Evolutionary conservation across 108 stramenopile genomes (phyloP), one percentile per base, ranked within the genome.

Genomic region (Seminavis robusta): DNA sequence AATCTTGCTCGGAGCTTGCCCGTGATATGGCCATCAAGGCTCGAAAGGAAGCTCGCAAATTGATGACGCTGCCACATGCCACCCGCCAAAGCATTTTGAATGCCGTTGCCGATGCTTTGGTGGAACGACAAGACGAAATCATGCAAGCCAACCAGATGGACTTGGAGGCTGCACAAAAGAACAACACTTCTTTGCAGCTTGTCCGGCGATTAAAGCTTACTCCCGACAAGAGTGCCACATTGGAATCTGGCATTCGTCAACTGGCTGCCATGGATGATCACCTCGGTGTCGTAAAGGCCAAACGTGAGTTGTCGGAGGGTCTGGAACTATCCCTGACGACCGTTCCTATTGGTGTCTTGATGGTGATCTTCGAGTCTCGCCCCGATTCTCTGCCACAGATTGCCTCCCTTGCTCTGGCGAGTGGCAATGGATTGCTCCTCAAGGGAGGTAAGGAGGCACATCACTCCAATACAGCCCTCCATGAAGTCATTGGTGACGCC

Each of bases 361-460:
- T 97, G 79, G 87, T 99, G 48, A 94, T 99, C 40, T 99, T 99
- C 50, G 98, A 99, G 62, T 87, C 88, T 24, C 70, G 98, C 34
- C 98, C 98, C 25, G 98, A 99, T 71, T 94, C 94, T 21, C 88
- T 97, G 70, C 96, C 97, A 10, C 98, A 99, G 78, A 99, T 99
- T 63, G 84, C 96, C 24, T 82, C 96, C 2, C 86, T 98, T 19
- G 92, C 95, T 17, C 60, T 99, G 26, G 92, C 94, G 15, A 91
- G 90, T 55, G 97, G 96, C 1, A 98, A 98, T 78, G 97, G 96
- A 0, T 66, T 99, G 8, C 59, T 99, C 16, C 79, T 99, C 19
- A 99, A 99, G 59, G 98, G 98, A 15, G 98, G 98, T 17, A 97
- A 94, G 62, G 98, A 99, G 54, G 98, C 98, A 4, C 54, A 61